Base-by-base conservation (phyloP, 352 stramenopile genomes). In the Discostella stelligera region DNA sequence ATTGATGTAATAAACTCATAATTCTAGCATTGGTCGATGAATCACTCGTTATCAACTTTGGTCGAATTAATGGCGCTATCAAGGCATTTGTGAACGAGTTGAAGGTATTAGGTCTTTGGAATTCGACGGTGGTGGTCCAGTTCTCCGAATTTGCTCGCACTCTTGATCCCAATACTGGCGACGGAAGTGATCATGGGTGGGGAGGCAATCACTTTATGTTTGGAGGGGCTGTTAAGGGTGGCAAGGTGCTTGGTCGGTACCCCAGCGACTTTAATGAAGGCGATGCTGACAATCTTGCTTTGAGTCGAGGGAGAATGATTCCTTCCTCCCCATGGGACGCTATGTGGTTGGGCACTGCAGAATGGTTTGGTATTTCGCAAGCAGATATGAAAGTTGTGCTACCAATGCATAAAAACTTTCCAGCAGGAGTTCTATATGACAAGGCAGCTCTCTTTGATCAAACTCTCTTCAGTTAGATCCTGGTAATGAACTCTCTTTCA, bases 61-160 rank as follows among this genome's bases (percentile, higher is more conserved):
- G 7, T 41, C 13, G 66, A 6, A 79, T 91, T 27, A 79, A 91
- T 60, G 54, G 9, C 58, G 78, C 65, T 14, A 11, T 93, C 2
- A 48, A 74, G n/a, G 68, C 61, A 25, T 93, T 93, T 74, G 62
- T 77, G 23, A 54, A 72, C 16, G 87, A 93, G 66, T 54, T 91
- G 20, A 80, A 89, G 39, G 52, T 25, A n/a, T 68, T 86, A 58
- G 76, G 66, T 25, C 20, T 88, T n/a, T 92, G 74, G 76, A 56
- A 91, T 20, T 65, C 64, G 27, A 79, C 83, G 5, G 70, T 71
- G 7, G n/a, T 93, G 8, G 80, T 92, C 44, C 68, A 78, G 16
- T 77, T 77, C 25, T 82, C 63, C 53, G 88, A 93, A 14, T 93
- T 93, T 70, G 80, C 69, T 4, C 61, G 88, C 4, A 92, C 86